phyloP scores from a whole-genome alignment of 306 rosid genomes.

The Pyrus pyrifolia region DNA sequence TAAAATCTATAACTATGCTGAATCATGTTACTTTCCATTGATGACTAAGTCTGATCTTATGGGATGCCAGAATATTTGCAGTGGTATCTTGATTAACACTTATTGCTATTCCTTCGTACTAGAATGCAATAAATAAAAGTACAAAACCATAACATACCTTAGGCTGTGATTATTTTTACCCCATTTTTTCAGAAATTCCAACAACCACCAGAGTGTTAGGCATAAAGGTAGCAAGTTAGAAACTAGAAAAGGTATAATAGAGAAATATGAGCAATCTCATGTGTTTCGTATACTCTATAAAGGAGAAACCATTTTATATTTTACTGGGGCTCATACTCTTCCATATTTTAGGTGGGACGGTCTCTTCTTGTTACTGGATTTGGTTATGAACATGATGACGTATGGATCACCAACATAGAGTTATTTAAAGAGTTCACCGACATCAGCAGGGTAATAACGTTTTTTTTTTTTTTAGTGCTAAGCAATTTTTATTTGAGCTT shows the following conservation, averaged over 20 bases:
- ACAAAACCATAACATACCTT: not conserved
- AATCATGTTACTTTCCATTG: not conserved
- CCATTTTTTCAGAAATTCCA: not conserved
- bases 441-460: conserved; percentile 77
- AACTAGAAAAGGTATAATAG: not conserved
- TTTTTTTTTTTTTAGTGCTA: not conserved
- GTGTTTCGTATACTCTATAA: not conserved
- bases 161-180: not conserved
- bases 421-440: conserved; percentile 89
- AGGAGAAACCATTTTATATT: not conserved
- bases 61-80: not conserved
- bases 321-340: conserved; percentile 3
- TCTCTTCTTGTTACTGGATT: conserved; percentile 95
- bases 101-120: not conserved
- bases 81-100: not conserved
- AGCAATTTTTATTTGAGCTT: not conserved
- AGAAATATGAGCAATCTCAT: not conserved
- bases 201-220: not conserved
- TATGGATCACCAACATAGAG: conserved; percentile 85
- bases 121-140: not conserved
- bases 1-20: not conserved
- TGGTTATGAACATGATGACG: conserved; percentile 92
- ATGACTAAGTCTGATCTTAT: not conserved
- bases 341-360: conserved; percentile 56
- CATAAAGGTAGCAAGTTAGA: not conserved